phyloP scores from a whole-genome alignment of 164 flowering plant genomes.

The Umbilicus rupestris region DNA sequence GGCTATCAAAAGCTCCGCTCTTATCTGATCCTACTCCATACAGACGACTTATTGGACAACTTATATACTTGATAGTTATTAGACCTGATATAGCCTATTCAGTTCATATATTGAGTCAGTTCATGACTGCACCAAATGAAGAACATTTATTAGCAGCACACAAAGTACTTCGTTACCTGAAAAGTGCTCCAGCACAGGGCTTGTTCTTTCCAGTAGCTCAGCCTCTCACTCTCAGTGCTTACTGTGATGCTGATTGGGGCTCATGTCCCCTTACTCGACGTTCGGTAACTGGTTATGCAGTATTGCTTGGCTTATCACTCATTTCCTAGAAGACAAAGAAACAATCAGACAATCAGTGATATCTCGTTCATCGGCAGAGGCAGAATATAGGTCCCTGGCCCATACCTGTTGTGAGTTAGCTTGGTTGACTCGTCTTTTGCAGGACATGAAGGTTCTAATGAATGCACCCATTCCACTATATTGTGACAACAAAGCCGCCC shows the following conservation, averaged over 20 bases:
- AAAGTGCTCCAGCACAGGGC: background rate
- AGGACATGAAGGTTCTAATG: background rate
- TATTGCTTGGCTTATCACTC: slow-evolving; percentile 6
- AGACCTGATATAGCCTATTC: background rate
- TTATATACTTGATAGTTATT: slow-evolving; percentile 2
- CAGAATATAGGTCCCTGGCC: background rate
- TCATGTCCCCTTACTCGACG: background rate
- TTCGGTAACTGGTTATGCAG: background rate
- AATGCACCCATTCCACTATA: background rate
- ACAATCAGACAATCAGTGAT: background rate
- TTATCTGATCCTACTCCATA: background rate
- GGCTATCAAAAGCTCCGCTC: background rate
- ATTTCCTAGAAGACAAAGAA: slow-evolving; percentile 11
- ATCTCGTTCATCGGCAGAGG: background rate
- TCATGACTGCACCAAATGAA: background rate
- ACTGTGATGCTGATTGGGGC: slow-evolving; percentile 9
- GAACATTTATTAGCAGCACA: background rate
- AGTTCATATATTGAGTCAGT: too few relatives aligned
- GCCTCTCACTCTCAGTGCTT: background rate
- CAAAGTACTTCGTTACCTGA: too few relatives aligned
- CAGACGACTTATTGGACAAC: background rate
- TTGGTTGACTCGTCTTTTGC: background rate
- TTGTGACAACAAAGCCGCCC: slow-evolving; percentile 3
- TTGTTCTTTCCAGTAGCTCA: background rate
- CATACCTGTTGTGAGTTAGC: background rate